These are phyloP conservation scores for Misopates orontium DNA, from an alignment of 257 asterid species.

Conservation along the genomic window DNA sequence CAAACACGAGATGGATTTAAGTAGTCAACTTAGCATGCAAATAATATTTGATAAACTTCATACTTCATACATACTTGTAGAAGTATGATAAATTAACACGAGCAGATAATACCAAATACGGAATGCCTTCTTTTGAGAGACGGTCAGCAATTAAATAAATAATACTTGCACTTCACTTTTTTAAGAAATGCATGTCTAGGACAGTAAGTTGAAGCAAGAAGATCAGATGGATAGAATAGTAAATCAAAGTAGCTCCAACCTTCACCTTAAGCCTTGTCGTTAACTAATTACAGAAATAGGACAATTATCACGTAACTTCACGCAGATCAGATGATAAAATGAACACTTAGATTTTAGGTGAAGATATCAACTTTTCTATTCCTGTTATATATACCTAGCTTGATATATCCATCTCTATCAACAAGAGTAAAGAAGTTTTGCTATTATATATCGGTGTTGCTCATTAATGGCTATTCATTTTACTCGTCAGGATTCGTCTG, in stretches of 20 bases:
- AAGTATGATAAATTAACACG: not conserved
- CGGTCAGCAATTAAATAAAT: too few species aligned
- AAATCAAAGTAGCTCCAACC: not conserved
- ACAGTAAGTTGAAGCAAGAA: not conserved
- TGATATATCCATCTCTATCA: too few species aligned
- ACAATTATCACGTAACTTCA: not conserved
- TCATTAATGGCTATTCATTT: constrained; percentile 20
- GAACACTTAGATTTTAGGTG: not conserved
- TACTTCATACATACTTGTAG: constrained; percentile 7
- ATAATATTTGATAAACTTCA: not conserved
- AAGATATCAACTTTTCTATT: not conserved
- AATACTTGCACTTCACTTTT: too few species aligned
- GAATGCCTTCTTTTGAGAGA: not conserved
- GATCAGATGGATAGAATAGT: not conserved
- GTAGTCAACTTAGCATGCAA: constrained; percentile 17
- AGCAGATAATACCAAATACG: constrained; percentile 2
- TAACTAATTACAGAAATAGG: too few species aligned
- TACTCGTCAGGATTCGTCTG: constrained; percentile 80
- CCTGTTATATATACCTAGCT: too few species aligned
- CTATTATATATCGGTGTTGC: not conserved
- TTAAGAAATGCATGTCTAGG: not conserved
- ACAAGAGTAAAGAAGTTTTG: too few species aligned
- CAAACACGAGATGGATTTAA: constrained; percentile 10
- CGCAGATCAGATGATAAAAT: not conserved
- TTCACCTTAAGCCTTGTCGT: not conserved